Evolutionary conservation across 495 filamentous ascomycete species (phyloP).

Genomic region (Usnea hakonensis): DNA sequence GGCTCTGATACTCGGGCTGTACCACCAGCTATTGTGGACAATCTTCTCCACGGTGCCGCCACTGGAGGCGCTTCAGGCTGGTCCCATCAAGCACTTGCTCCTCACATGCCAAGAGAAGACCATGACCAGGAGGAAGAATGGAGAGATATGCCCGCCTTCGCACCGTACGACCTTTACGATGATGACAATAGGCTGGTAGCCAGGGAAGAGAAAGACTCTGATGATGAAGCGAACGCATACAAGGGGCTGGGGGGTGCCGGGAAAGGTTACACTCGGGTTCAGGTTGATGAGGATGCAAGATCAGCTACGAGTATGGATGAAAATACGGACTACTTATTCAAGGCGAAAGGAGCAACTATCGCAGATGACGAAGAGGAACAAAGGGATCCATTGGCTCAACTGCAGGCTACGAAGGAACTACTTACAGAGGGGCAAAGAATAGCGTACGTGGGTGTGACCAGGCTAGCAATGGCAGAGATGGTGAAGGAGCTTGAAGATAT

Average conservation of each 20-base stretch:
- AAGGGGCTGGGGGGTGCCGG: slow-evolving; percentile 74
- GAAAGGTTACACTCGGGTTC: slow-evolving; percentile 88
- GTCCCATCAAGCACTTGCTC: slow-evolving; percentile 78
- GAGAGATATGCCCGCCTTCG: slow-evolving; percentile 91
- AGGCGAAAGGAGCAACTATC: slow-evolving; percentile 52
- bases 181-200: slow-evolving; percentile 85
- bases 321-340: slow-evolving; percentile 93
- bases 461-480: slow-evolving; percentile 74
- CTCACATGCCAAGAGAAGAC: slow-evolving; percentile 42
- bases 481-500: slow-evolving; percentile 53
- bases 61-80: slow-evolving; percentile 60
- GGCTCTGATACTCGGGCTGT: background rate
- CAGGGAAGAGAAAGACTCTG: slow-evolving; percentile 61
- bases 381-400: slow-evolving; percentile 76
- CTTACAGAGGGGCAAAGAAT: slow-evolving; percentile 93
- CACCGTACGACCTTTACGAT: slow-evolving; percentile 88
- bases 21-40: slow-evolving; percentile 12
- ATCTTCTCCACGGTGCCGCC: slow-evolving; percentile 14
- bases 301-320: slow-evolving; percentile 96
- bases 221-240: slow-evolving; percentile 65
- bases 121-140: slow-evolving; percentile 60
- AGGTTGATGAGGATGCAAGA: slow-evolving; percentile 88
- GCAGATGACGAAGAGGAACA: slow-evolving; percentile 56
- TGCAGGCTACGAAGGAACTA: slow-evolving; percentile 92
- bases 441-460: slow-evolving; percentile 86